Conservation (phyloP, 495 filamentous ascomycete genomes). For the Penicillium cataractarum region DNA sequence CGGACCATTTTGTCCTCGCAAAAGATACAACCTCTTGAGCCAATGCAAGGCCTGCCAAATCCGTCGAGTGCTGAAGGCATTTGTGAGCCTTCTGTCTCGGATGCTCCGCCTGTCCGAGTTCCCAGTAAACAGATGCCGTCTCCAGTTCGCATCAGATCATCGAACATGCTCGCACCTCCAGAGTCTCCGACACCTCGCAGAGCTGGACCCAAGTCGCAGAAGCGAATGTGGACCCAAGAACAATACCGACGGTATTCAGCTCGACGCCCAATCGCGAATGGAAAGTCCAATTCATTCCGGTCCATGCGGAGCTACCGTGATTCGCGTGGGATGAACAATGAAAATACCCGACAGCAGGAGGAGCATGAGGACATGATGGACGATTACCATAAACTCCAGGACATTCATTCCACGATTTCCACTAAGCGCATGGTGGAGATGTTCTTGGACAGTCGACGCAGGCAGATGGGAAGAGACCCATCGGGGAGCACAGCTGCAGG, state of each 20-base stretch:
- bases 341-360: constrained; percentile 36
- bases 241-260: constrained; percentile 38
- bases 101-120: constrained; percentile 1
- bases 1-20: constrained; percentile 31
- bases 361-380: constrained; percentile 25
- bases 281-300: constrained; percentile 33
- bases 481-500: constrained; percentile 24
- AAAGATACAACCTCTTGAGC: constrained; percentile 10
- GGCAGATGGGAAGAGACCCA: constrained; percentile 36
- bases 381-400: constrained; percentile 28
- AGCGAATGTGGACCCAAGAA: constrained; percentile 35
- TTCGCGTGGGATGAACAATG: constrained; percentile 33
- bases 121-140: constrained; percentile 13
- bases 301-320: constrained; percentile 33
- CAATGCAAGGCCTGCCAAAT: neutral
- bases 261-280: constrained; percentile 35
- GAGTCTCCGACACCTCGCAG: constrained; percentile 42
- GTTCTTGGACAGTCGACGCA: constrained; percentile 59
- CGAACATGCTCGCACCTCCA: constrained; percentile 25
- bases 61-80: neutral
- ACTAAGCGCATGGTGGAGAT: constrained; percentile 63
- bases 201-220: constrained; percentile 19
- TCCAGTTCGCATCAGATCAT: constrained; percentile 32
- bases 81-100: neutral
- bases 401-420: constrained; percentile 39